Base-by-base conservation (phyloP, 306 rosid genomes). In the Quercus dentata region DNA sequence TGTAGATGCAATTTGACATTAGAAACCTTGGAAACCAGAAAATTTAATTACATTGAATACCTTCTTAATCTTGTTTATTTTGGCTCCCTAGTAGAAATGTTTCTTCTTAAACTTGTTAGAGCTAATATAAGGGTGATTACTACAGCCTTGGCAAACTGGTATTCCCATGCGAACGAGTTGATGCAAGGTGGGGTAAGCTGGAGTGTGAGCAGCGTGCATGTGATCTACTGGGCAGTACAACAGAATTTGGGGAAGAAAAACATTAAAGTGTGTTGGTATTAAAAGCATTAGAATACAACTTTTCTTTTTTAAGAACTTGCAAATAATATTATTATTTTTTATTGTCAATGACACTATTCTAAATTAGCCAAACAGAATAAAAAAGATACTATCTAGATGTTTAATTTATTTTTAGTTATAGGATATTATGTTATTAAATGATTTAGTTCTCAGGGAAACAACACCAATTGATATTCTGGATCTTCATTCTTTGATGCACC, bases 131-230 rank as follows among this genome's bases (percentile, higher is more conserved):
- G 25, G 18, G 62, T 59, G 52, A 57, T 44, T 31, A 52, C 54
- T 85, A 74, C 96, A 92, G 99, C 89, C 85, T 95, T 14, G 89
- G 86, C 74, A 95, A 95, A 80, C 88, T 86, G 2, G 76, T 77
- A 79, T 95, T 95, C 75, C 93, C 97, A 2, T 89, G 97, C 56
- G 97, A 91, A 76, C 87, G 97, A 58, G 90, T 92, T 54, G 95
- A 91, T 81, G 99, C 97, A 81, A 88, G 97, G 76, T 94, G 99
- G 97, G 99, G 99, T 46, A 92, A 92, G 83, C 73, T 93, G 76
- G 99, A 94, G 28, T 94, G 99, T 23, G 94, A 90, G 85, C 86
- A 85, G 80, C 92, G 86, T 0, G 92, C 83, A 30, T 91, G 97
- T 57, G 94, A 94, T 76, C 69, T 92, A 69, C 82, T 87, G 4